Conservation (phyloP, 83 land plant species). For the Picea engelmannii region DNA sequence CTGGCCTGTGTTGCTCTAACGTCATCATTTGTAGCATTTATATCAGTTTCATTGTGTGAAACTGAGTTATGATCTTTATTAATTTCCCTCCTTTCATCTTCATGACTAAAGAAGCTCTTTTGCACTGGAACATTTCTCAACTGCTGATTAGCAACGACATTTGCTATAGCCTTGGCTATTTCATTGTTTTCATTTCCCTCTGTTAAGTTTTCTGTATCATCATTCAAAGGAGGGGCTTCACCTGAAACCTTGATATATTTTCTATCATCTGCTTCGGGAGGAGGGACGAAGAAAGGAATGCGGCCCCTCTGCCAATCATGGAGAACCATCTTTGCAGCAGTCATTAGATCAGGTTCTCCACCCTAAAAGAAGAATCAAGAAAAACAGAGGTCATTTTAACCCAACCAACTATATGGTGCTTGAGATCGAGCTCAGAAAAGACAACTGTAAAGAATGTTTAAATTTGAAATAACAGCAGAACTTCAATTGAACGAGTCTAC, state of each 20-base stretch:
- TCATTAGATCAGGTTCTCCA: constrained; percentile 91
- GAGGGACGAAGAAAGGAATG: constrained; percentile 92
- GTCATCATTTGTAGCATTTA: neutral
- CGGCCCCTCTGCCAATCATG: constrained; percentile 98
- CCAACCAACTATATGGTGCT: neutral
- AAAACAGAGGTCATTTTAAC: neutral
- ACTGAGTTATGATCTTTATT: neutral
- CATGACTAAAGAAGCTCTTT: constrained; percentile 58
- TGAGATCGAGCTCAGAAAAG: neutral
- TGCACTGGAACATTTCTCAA: constrained; percentile 70
- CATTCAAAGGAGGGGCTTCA: constrained; percentile 9
- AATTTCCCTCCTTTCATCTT: constrained; percentile 44
- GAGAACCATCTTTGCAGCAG: constrained; percentile 95
- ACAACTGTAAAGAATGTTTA: neutral
- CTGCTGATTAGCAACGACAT: constrained; percentile 68
- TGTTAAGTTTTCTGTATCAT: constrained; percentile 17
- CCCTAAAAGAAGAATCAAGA: constrained; percentile 49
- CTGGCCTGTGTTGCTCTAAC: neutral
- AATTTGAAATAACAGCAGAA: neutral
- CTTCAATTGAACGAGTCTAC: constrained; percentile 26
- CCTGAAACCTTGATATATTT: constrained; percentile 29
- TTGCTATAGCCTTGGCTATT: constrained; percentile 64
- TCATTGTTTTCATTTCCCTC: constrained; percentile 37
- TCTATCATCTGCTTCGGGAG: constrained; percentile 61
- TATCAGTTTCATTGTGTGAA: neutral